These are phyloP conservation scores for Podaxis sp. DNA, from an alignment of 768 basidiomycete genomes.

Conservation along the genomic window DNA sequence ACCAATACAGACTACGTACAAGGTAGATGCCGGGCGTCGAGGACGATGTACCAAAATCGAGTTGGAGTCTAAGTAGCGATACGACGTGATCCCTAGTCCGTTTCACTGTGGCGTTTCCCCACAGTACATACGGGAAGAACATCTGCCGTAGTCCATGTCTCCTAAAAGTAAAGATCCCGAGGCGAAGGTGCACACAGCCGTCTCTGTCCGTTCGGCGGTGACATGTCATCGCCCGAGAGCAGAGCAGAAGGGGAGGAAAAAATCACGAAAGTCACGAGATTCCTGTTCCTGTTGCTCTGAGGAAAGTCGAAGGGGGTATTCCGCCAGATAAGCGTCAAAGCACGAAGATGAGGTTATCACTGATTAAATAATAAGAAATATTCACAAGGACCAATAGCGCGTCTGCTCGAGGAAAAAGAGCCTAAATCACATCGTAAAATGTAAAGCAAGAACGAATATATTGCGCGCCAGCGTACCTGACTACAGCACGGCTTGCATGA, in stretches of 20 bases:
- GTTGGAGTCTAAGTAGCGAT: neutral
- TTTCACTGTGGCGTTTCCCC: neutral
- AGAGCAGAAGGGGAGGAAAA: neutral
- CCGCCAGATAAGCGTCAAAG: slow-evolving; percentile 2
- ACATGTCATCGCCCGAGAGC: neutral
- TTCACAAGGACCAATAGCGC: neutral
- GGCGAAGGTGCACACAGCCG: neutral
- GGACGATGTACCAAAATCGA: neutral
- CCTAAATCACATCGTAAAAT: neutral
- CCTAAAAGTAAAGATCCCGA: neutral
- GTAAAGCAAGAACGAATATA: neutral
- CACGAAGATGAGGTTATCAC: neutral
- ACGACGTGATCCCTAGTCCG: neutral
- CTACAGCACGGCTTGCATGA: slow-evolving; percentile 25
- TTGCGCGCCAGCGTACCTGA: slow-evolving; percentile 1
- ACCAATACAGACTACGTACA: slow-evolving; percentile 2
- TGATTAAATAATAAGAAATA: slow-evolving; percentile 1
- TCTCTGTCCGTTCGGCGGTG: neutral
- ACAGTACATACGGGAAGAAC: slow-evolving; percentile 2
- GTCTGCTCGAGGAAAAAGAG: neutral
- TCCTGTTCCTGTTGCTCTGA: neutral
- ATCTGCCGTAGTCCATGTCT: neutral
- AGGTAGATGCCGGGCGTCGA: neutral
- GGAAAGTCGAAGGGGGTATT: slow-evolving; percentile 6
- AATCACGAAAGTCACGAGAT: neutral